Percentiles rank a stretch among this genome's conserved stretches.
phyloP scores from a whole-genome alignment of 192 early-diverging fungal species.

The Linnemannia schmuckeri region DNA sequence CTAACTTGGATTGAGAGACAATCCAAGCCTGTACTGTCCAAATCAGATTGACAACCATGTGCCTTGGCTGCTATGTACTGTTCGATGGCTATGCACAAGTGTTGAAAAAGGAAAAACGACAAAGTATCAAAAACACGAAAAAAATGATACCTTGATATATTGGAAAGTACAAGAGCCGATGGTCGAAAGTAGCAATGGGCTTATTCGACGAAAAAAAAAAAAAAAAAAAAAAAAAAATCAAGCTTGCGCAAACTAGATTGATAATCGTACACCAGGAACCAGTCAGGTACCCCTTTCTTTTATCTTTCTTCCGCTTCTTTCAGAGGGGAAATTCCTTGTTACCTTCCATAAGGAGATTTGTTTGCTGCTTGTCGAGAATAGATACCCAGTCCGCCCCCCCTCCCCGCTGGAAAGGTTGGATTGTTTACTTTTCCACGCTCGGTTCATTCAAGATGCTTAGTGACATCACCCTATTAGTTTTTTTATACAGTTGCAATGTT shows the following conservation, averaged over 20 bases:
- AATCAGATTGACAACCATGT: too few species aligned
- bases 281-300: neutral
- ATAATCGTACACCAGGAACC: neutral
- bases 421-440: slow-evolving; percentile 1
- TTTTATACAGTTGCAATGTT: neutral
- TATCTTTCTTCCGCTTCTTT: neutral
- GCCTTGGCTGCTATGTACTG: too few species aligned
- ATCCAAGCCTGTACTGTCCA: too few species aligned
- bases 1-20: too few species aligned
- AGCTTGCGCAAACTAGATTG: neutral
- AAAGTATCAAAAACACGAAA: too few species aligned
- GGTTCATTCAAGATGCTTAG: neutral
- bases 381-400: neutral
- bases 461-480: neutral
- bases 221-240: too few species aligned
- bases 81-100: too few species aligned
- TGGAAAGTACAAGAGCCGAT: too few species aligned
- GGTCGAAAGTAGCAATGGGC: neutral
- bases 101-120: too few species aligned
- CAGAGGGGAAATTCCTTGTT: neutral
- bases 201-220: neutral
- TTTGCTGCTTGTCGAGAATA: neutral
- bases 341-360: neutral
- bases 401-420: neutral
- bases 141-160: too few species aligned